phyloP scores from a whole-genome alignment of 495 filamentous ascomycete genomes.

The Penicillium herquei region DNA sequence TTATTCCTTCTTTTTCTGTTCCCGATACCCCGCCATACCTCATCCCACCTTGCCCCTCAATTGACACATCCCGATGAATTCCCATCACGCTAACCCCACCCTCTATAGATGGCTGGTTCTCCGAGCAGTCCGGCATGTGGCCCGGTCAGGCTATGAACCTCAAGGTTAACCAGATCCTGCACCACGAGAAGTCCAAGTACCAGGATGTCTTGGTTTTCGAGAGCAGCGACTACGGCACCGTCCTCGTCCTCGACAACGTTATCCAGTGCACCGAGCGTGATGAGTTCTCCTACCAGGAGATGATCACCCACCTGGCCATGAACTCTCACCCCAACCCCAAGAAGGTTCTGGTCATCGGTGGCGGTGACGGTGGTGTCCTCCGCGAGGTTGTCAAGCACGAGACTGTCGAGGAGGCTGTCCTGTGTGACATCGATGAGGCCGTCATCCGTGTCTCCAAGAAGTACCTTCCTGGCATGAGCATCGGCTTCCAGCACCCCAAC shows the following conservation, averaged over 20 bases:
- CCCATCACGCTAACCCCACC: background rate
- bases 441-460: slow-evolving; percentile 98
- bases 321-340: slow-evolving; percentile 97
- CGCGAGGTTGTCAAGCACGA: slow-evolving; percentile 99
- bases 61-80: background rate
- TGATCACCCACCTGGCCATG: slow-evolving; percentile 99
- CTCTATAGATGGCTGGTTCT: slow-evolving; percentile 94
- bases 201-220: slow-evolving; percentile 99
- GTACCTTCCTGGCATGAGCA: slow-evolving; percentile 93
- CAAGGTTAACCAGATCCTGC: slow-evolving; percentile 94
- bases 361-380: slow-evolving; percentile 94
- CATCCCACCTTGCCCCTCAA: slow-evolving; percentile 8
- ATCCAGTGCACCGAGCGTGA: slow-evolving; percentile 98
- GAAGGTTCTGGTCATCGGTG: slow-evolving; percentile 97
- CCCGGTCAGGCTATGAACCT: slow-evolving; percentile 98
- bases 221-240: slow-evolving; percentile 92
- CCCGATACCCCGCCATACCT: slow-evolving; percentile 8
- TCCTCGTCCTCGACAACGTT: slow-evolving; percentile 97
- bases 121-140: slow-evolving; percentile 97
- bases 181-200: slow-evolving; percentile 98
- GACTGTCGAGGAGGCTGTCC: slow-evolving; percentile 83
- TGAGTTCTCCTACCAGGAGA: slow-evolving; percentile 99
- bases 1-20: slow-evolving; percentile 2
- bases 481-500: slow-evolving; percentile 90
- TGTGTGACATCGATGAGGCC: slow-evolving; percentile 99